Evolutionary conservation across 768 basidiomycete species (phyloP), one percentile per base, ranked within the genome.

Genomic region (Psilocybe tampanensis): DNA sequence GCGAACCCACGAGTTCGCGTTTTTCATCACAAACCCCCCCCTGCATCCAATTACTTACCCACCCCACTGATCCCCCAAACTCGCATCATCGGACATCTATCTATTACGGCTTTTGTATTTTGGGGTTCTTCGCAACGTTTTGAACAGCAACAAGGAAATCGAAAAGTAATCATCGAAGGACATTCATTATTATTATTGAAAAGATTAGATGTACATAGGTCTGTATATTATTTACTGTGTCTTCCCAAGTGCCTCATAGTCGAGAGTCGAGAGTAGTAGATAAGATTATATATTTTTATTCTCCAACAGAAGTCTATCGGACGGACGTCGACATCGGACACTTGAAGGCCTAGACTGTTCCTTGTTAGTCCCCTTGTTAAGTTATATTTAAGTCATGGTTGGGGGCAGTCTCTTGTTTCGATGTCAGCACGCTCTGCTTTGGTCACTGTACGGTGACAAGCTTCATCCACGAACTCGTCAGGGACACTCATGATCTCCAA

Each of bases 141-240:
- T 7, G 17, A 24, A 44, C 18, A 44, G 24, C 9, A 29, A 29
- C 29, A 29, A 47, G 23, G 33, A 48, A 39, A 23, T 39, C 47
- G 21, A 55, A 43, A 36, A 41, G 36, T 22, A 23, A 26, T 33
- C 9, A 29, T 29, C 29, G 9, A 29, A 29, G 29, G 29, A 29
- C 29, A 48, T n/a, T n/a, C n/a, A n/a, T n/a, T n/a, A n/a, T 32
- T 36, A 32, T 49, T 54, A 54, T 54, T 44, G 12, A 52, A 52
- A 52, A 41, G 22, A 41, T 44, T 52, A 52, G 51, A 52, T 44
- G 17, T 52, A 43, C 41, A 43, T 44, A 39, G 50, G 36, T 39
- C 36, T 43, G 51, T 52, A 52, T 44, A 7, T 42, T 43, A 26
- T 19, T 39, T 29, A 24, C 3, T 52, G 29, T 39, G n/a, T n/a